These are phyloP conservation scores for Linum usitatissimum DNA, from an alignment of 345 rosid genomes.

Conservation along the genomic window DNA sequence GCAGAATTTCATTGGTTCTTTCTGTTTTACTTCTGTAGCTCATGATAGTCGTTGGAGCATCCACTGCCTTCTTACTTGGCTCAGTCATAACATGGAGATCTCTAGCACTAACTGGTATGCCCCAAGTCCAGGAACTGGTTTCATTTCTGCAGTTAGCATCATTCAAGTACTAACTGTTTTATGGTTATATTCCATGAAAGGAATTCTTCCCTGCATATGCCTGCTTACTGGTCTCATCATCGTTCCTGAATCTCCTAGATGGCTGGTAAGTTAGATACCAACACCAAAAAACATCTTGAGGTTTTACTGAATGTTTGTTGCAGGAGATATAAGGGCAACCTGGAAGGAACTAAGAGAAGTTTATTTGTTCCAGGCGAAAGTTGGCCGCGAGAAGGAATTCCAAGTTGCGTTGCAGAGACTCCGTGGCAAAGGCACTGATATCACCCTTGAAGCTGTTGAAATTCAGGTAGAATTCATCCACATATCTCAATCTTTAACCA, in stretches of 20 bases:
- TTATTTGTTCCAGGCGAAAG: slow-evolving; percentile 48
- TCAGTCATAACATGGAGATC: slow-evolving; percentile 61
- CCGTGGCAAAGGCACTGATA: slow-evolving; percentile 55
- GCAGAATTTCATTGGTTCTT: background rate
- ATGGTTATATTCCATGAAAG: slow-evolving; percentile 25
- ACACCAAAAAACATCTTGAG: background rate
- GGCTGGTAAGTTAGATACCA: slow-evolving; percentile 48
- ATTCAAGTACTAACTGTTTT: slow-evolving; percentile 5
- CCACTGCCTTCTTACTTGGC: slow-evolving; percentile 55
- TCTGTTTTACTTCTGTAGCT: slow-evolving; percentile 33
- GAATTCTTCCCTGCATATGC: slow-evolving; percentile 57
- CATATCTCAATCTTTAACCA: too few relatives aligned
- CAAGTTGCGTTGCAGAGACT: slow-evolving; percentile 49
- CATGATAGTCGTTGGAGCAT: slow-evolving; percentile 64
- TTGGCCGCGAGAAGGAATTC: slow-evolving; percentile 55
- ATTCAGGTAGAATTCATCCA: slow-evolving; percentile 38
- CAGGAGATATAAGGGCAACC: background rate
- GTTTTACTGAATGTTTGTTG: background rate
- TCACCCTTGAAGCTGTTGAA: slow-evolving; percentile 58
- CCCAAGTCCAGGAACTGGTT: background rate
- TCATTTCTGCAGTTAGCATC: background rate
- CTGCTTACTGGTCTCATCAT: slow-evolving; percentile 61
- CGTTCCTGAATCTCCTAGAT: slow-evolving; percentile 85
- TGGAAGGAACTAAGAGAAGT: background rate
- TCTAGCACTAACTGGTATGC: slow-evolving; percentile 65